Base-by-base conservation (phyloP, 2,329 filamentous ascomycete species). In the Monosporascus sp. region DNA sequence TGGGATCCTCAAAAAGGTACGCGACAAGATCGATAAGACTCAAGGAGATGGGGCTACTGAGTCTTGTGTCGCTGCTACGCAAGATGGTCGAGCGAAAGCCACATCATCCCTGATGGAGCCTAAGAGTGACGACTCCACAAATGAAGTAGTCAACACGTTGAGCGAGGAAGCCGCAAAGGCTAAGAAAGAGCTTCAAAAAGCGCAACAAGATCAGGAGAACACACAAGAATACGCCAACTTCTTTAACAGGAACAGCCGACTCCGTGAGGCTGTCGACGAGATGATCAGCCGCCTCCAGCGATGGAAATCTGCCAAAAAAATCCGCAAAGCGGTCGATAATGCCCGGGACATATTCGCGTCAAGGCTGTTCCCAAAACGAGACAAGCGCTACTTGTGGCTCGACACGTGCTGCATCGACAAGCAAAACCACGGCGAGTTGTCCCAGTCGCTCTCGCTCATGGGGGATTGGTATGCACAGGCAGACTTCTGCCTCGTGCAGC, bases 321-420 rank as follows among this genome's bases (percentile, higher is more conserved):
- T 68, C 31, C 53, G 64, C 19, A 41, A 56, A 19, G 57, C 64
- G 4, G 56, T 69, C 19, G 38, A 56, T 7, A 51, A 60, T 27
- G 62, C 60, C 2, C 61, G 57, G 36, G 56, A 55, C 7, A 64
- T 67, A 24, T 64, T 69, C 50, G 58, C 59, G 47, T 59, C 47
- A 5, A 65, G 61, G 40, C 54, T 63, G 2, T 69, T 67, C 26
- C 57, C 59, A 17, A 54, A 43, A 5, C 57, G 61, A 4, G 62
- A 61, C 27, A 66, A 62, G 40, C 56, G 59, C n/a, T 70, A 68
- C 48, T 20, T 70, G 14, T 69, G 67, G 68, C 62, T 62, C 7
- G 68, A 69, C 53, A 66, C 66, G 1, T 68, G 64, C 53, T 70
- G 67, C 52, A 69, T 69, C 51, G 62, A 70, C 57, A 69, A 65